Conservation (phyloP, 75 land plant genomes). For the Pinus tabuliformis region DNA sequence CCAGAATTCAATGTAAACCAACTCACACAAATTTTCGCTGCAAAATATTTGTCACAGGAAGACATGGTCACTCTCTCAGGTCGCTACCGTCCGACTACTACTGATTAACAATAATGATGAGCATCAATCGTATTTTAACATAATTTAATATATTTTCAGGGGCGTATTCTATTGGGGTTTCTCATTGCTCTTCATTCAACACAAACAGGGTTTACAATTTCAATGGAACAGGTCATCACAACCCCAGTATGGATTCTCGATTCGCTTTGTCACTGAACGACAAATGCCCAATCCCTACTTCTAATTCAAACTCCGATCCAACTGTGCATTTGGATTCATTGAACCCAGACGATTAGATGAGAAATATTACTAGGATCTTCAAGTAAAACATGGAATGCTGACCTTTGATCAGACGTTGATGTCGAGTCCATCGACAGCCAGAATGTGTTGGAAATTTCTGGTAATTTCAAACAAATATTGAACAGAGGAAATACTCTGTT, state of each 20-base stretch:
- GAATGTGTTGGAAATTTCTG: no score
- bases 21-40: conserved; percentile 56
- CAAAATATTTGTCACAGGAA: conserved; percentile 58
- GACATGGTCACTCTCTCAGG: conserved; percentile 79
- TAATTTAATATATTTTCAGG: conserved; percentile 22
- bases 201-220: conserved; percentile 33
- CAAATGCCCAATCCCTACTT: not conserved
- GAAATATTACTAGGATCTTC: conserved; percentile 17
- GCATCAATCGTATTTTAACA: not conserved
- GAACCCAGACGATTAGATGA: conserved; percentile 20
- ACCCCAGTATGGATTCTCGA: conserved; percentile 26
- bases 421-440: no score
- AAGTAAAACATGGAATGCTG: conserved; percentile 11
- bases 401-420: conserved; percentile 6
- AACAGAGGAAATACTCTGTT: no score
- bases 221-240: conserved; percentile 6
- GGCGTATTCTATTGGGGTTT: conserved; percentile 56
- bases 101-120: not conserved
- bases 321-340: conserved; percentile 8
- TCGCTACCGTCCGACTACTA: no score
- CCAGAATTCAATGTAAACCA: conserved; percentile 31
- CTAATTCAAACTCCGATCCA: not conserved
- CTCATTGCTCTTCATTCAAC: conserved; percentile 40
- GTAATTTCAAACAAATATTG: no score
- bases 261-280: not conserved